Conservation (phyloP, 1,284 basidiomycete genomes). For the Papiliotrema nemorosa region DNA sequence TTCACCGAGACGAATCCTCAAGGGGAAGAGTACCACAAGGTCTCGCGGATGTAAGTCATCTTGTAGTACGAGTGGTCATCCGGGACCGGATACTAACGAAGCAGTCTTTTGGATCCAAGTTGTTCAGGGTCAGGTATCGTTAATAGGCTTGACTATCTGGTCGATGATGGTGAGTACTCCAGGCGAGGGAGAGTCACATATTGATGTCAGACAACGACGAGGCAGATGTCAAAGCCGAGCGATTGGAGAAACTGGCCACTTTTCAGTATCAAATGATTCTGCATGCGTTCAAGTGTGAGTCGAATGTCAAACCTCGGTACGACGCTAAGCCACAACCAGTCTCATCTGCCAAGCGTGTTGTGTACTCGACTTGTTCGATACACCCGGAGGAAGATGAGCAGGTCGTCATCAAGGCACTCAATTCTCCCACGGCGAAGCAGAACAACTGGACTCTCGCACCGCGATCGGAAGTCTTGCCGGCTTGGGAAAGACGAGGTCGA, state of each 20-base stretch:
- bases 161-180: constrained; percentile 54
- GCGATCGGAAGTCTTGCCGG: constrained; percentile 63
- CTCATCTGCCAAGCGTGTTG: constrained; percentile 63
- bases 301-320: background rate
- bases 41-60: constrained; percentile 74
- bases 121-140: constrained; percentile 91
- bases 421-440: constrained; percentile 61
- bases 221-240: constrained; percentile 58
- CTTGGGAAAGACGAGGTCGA: constrained; percentile 74
- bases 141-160: constrained; percentile 79
- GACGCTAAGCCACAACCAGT: constrained; percentile 49
- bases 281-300: constrained; percentile 89
- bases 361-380: constrained; percentile 95
- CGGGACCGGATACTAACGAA: background rate
- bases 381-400: constrained; percentile 87
- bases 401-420: constrained; percentile 69
- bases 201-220: constrained; percentile 38
- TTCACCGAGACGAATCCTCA: constrained; percentile 71
- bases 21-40: constrained; percentile 60
- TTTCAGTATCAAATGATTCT: constrained; percentile 91
- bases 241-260: constrained; percentile 72
- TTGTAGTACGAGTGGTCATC: too few relatives aligned
- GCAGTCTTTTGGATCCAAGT: constrained; percentile 84
- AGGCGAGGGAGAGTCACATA: background rate
- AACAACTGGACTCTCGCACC: constrained; percentile 67